These are phyloP conservation scores for Phytophthora foliorum DNA, from an alignment of 352 stramenopile species.

Conservation along the genomic window DNA sequence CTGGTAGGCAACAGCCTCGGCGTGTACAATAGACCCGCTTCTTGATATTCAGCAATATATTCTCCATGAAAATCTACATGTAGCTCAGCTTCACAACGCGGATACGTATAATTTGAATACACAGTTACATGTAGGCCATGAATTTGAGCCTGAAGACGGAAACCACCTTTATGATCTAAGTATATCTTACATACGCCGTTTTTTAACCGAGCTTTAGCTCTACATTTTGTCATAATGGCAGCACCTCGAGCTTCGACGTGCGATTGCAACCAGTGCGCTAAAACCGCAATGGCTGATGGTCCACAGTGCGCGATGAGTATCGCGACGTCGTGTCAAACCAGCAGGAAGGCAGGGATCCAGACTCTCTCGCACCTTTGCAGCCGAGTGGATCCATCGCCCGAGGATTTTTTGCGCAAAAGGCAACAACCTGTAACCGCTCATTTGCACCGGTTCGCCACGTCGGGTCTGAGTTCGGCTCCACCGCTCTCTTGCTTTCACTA, in stretches of 20 bases:
- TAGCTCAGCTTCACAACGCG: too few relatives aligned
- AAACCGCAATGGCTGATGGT: neutral
- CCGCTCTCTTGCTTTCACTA: slow-evolving; percentile 24
- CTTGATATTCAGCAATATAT: slow-evolving; percentile 4
- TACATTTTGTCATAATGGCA: too few relatives aligned
- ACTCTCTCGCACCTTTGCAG: neutral
- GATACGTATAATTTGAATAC: too few relatives aligned
- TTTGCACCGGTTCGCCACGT: slow-evolving; percentile 5
- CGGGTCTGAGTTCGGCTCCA: slow-evolving; percentile 13
- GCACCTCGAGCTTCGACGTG: too few relatives aligned
- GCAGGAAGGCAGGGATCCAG: neutral
- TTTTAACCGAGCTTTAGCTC: too few relatives aligned
- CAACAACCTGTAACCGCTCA: neutral
- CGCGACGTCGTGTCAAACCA: neutral
- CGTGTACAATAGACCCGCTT: slow-evolving; percentile 28
- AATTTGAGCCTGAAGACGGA: too few relatives aligned
- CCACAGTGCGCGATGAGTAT: neutral
- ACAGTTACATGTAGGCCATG: too few relatives aligned
- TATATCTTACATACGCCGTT: too few relatives aligned
- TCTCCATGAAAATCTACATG: neutral
- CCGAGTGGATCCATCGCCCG: neutral
- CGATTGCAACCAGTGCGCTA: slow-evolving; percentile 1
- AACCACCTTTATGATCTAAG: too few relatives aligned
- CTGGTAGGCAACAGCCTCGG: slow-evolving; percentile 30
- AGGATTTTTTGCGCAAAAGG: too few relatives aligned